A percentile compares a stretch with the other conserved stretches of the same genome.
Evolutionary conservation across 345 rosid genomes (phyloP).

Genomic region (Aethionema arabicum): DNA sequence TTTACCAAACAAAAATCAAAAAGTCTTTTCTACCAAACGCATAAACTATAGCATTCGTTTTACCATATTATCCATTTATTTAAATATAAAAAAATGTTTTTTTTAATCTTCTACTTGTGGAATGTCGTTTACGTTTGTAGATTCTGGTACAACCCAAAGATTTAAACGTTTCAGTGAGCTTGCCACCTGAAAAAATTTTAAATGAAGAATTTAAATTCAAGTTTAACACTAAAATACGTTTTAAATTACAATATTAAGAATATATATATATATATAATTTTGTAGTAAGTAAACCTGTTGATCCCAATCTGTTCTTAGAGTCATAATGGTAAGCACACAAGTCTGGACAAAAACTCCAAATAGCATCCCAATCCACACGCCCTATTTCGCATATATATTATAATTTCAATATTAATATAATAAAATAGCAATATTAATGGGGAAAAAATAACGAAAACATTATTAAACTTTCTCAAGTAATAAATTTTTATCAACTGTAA

Average conservation of each 20-base stretch:
- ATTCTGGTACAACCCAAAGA: constrained; percentile 33
- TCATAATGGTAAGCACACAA: constrained; percentile 36
- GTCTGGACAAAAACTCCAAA: constrained; percentile 54
- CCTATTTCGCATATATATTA: constrained; percentile 35
- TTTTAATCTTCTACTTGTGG: neutral
- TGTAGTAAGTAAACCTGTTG: constrained; percentile 31
- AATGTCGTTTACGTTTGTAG: neutral
- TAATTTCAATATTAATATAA: neutral
- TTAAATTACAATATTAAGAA: no score
- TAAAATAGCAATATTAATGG: no score
- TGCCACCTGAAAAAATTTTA: constrained; percentile 6
- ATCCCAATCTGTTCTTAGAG: constrained; percentile 36
- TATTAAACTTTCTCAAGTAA: no score
- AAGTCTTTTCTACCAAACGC: no score
- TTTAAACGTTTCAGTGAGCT: constrained; percentile 8
- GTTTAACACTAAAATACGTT: neutral
- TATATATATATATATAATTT: neutral
- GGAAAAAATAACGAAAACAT: no score
- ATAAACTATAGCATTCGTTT: no score
- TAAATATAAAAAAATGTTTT: neutral
- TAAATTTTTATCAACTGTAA: no score
- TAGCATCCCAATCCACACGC: constrained; percentile 80
- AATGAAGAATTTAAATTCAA: neutral
- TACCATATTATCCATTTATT: no score
- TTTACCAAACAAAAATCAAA: no score